Evolutionary conservation across 2,329 filamentous ascomycete genomes (phyloP), one percentile per base, ranked within the genome.

Genomic region (Diplodia mutila): DNA sequence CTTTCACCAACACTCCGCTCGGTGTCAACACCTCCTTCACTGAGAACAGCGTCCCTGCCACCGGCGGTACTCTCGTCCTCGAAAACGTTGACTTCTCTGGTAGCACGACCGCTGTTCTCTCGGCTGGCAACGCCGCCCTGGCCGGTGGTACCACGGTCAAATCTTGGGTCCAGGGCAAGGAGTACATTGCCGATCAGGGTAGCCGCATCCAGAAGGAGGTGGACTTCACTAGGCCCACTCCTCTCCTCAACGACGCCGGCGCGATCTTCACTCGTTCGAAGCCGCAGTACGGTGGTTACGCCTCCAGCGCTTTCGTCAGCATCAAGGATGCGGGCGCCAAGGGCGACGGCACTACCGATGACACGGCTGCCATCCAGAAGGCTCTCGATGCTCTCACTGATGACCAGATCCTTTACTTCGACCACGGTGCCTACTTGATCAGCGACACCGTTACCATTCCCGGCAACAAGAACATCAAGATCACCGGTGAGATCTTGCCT

Each of bases 401-500:
- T 0, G 87, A 87, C 70, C 83, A 89, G 72, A 81, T 90, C 57
- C 82, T 89, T 21, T 89, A 87, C 79, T 88, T 88, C 73, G 87
- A 89, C 71, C 86, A 89, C 72, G 88, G 87, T 68, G 84, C 86
- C 27, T 90, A 90, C 75, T 74, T 88, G 39, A 82, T 90, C 75
- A 86, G 83, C 27, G 81, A 85, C 69, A 90, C 88, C 5, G 79
- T 90, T 75, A 83, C 82, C 65, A 81, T 90, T 2, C 87, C 87
- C 8, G 76, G 77, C 46, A 79, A 78, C 68, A 91, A 90, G 83
- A 87, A 93, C 75, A 89, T 94, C 82, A 91, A 90, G 81, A 94
- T 98, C 76, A 92, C 91, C 8, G 94, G 94, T 73, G 93, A 97
- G 80, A 89, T 96, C 76, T 97, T 92, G 92, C 90, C 94, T 2